phyloP scores from a whole-genome alignment of 768 basidiomycete genomes.

The Xerocomellus amylosporus region DNA sequence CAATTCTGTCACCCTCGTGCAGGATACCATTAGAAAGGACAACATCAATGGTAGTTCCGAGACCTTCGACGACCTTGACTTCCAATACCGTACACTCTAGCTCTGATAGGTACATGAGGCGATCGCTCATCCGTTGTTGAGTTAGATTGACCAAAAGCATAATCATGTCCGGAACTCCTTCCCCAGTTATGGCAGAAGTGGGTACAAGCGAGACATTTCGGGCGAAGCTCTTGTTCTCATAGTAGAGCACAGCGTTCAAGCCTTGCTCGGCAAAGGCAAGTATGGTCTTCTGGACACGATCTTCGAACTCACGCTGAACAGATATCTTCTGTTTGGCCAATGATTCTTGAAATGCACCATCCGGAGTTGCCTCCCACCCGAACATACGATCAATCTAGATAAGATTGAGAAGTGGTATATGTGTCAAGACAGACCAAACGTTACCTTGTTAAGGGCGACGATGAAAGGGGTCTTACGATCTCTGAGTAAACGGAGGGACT shows the following conservation, averaged over 20 bases:
- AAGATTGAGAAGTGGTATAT: conserved; percentile 6
- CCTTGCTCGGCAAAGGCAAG: conserved; percentile 98
- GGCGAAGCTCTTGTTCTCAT: conserved; percentile 94
- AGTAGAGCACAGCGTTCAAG: conserved; percentile 91
- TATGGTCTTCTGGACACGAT: conserved; percentile 79
- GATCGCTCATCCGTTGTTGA: conserved; percentile 96
- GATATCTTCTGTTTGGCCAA: conserved; percentile 74
- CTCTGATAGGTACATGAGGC: conserved; percentile 96
- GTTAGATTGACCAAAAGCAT: conserved; percentile 97
- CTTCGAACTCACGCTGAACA: conserved; percentile 90
- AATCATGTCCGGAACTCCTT: conserved; percentile 99
- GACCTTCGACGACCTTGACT: conserved; percentile 97
- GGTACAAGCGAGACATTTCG: conserved; percentile 95
- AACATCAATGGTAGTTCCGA: conserved; percentile 97
- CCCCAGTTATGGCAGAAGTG: conserved; percentile 96
- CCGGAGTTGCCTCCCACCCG: conserved; percentile 87
- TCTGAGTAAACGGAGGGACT: conserved; percentile 87
- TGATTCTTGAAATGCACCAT: conserved; percentile 91
- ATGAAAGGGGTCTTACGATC: conserved; percentile 98
- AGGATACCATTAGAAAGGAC: conserved; percentile 93
- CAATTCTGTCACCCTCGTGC: conserved; percentile 89
- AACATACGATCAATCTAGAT: conserved; percentile 94
- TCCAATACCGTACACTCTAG: conserved; percentile 97
- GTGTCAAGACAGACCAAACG: not conserved
- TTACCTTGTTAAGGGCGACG: conserved; percentile 93